These are phyloP conservation scores for Silene noctiflora DNA, from an alignment of 179 eudicot species.

Conservation along the genomic window DNA sequence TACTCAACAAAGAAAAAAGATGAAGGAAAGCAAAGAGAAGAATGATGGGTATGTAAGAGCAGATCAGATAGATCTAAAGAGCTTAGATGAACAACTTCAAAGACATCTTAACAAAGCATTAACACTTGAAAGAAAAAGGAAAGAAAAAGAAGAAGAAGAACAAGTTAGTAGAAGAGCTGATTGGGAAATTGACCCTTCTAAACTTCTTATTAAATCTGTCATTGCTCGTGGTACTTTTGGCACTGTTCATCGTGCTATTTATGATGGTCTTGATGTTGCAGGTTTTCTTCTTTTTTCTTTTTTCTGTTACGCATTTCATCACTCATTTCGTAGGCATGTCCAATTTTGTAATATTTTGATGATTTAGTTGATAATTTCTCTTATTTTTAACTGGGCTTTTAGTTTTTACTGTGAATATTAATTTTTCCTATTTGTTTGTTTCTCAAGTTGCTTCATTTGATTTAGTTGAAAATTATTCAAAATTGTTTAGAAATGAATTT, in stretches of 20 bases:
- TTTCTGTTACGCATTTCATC: constrained; percentile 16
- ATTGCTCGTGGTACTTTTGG: constrained; percentile 42
- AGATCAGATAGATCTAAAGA: constrained; percentile 38
- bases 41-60: constrained; percentile 41
- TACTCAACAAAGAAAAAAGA: background rate
- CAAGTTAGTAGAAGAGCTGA: constrained; percentile 24
- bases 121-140: constrained; percentile 27
- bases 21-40: constrained; percentile 21
- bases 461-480: background rate
- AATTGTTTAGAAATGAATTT: background rate
- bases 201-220: constrained; percentile 33
- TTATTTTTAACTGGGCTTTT: background rate
- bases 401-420: background rate
- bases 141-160: constrained; percentile 25
- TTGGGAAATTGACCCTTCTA: constrained; percentile 43
- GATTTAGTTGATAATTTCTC: no score
- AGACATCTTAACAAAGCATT: constrained; percentile 30
- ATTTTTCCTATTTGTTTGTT: background rate
- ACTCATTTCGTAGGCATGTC: constrained; percentile 23
- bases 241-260: constrained; percentile 38
- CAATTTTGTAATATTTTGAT: no score
- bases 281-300: constrained; percentile 1
- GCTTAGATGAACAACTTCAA: constrained; percentile 35
- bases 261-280: constrained; percentile 38
- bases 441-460: constrained; percentile 7